Evolutionary conservation across 495 filamentous ascomycete species (phyloP), one percentile per base, ranked within the genome.

Genomic region (Penicillium coffeae): DNA sequence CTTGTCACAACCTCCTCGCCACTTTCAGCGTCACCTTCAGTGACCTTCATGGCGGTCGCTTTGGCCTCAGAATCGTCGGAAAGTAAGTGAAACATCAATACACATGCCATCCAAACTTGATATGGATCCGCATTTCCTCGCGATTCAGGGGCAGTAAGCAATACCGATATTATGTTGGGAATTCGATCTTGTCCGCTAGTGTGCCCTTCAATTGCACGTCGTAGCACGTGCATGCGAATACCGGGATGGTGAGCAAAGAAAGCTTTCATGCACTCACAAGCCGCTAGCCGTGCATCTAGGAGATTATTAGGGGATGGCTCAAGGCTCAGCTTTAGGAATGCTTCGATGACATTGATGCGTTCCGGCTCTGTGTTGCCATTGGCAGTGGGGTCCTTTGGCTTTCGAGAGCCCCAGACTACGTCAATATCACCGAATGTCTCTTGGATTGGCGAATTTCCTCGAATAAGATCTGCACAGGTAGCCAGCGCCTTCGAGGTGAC

Each of bases 1-100:
- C 87, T 91, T 7, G 92, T 97, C 42, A 98, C 84, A 3, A 95
- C 91, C 62, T 98, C 93, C 72, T 98, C 93, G 9, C 94, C 93
- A 52, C 73, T 86, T 34, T 88, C 87, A 19, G 89, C 87, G 65
- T 96, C 87, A 12, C 94, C 94, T 66, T 96, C 91, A 2, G 82
- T 84, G 27, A 98, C 85, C 39, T 75, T 74, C 78, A 90, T 90
- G 16, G 90, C 86, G 19, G 87, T 71, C 14, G 74, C 75, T 60
- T 97, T 97, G 2, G 87, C 86, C 56, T 90, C 82, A 12, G 76
- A 69, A 58, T 93, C 84, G 45, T 95, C 90, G 45, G 83, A 87
- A 12, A 97, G 62, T n/a, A 98, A 73, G 54, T 97, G 91, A 54
- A 94, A 84, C 62, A 95, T 78, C 48, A 97, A 75, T n/a, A 91